These are phyloP conservation scores for Withania somnifera DNA, from an alignment of 305 asterid species.

Conservation along the genomic window DNA sequence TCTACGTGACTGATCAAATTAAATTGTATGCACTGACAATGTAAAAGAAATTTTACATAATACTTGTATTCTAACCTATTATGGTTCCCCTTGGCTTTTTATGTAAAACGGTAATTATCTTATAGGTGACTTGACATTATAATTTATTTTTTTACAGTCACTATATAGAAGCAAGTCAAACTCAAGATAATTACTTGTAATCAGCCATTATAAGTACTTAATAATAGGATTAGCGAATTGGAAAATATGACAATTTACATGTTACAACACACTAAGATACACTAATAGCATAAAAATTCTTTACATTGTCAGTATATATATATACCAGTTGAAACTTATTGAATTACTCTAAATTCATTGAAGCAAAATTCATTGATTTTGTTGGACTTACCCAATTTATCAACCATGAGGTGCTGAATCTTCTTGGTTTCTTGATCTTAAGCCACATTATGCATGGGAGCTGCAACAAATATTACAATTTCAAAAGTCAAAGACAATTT, in stretches of 20 bases:
- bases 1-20: neutral
- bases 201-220: neutral
- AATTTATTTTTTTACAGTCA: neutral
- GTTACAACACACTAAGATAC: neutral
- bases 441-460: slow-evolving; percentile 91
- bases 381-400: slow-evolving; percentile 63
- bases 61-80: neutral
- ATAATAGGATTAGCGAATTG: neutral
- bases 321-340: neutral
- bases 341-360: neutral
- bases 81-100: neutral
- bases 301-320: neutral
- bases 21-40: neutral
- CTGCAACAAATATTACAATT: slow-evolving; percentile 24
- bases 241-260: neutral
- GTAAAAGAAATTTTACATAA: too few relatives aligned
- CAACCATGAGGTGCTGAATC: slow-evolving; percentile 73
- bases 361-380: neutral
- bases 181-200: neutral
- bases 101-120: neutral
- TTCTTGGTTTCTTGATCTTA: slow-evolving; percentile 59
- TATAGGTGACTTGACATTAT: neutral
- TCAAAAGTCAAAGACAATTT: neutral
- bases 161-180: neutral
- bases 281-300: neutral